A percentile compares a stretch with the other conserved stretches of the same genome.
Conservation (phyloP, 768 basidiomycete genomes). For the Phaffia tasmanica region DNA sequence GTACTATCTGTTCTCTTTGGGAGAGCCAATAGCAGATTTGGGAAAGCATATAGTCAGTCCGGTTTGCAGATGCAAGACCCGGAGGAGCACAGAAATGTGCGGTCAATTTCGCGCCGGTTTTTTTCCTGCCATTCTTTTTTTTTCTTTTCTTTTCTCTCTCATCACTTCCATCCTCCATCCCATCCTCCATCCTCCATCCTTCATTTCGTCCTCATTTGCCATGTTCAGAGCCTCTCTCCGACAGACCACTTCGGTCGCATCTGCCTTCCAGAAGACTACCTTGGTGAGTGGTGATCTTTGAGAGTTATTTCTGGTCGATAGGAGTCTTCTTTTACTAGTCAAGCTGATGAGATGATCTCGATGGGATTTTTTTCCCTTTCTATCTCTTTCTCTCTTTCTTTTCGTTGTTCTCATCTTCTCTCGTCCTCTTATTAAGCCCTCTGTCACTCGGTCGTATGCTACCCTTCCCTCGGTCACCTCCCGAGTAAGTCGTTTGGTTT, state of each 20-base stretch:
- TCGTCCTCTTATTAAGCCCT: constrained; percentile 1
- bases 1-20: no score
- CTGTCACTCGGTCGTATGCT: constrained; percentile 17
- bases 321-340: not conserved
- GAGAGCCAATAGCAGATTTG: no score
- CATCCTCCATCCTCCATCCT: not conserved
- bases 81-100: no score
- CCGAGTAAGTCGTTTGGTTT: not conserved
- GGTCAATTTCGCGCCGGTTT: not conserved
- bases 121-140: constrained; percentile 12
- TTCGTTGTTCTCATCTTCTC: not conserved
- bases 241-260: not conserved
- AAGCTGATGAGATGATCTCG: not conserved
- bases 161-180: not conserved
- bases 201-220: not conserved
- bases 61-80: no score
- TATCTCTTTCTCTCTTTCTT: not conserved
- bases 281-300: not conserved
- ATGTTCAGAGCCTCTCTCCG: constrained; percentile 12
- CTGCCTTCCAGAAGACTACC: constrained; percentile 16
- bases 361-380: not conserved
- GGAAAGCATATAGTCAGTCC: no score
- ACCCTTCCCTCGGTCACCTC: constrained; percentile 12
- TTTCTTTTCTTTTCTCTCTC: constrained; percentile 6
- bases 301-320: not conserved